A percentile compares a stretch with the other conserved stretches of the same genome.
Evolutionary conservation across 2,329 filamentous ascomycete species (phyloP).

Genomic region (Basipetospora chlamydospora): DNA sequence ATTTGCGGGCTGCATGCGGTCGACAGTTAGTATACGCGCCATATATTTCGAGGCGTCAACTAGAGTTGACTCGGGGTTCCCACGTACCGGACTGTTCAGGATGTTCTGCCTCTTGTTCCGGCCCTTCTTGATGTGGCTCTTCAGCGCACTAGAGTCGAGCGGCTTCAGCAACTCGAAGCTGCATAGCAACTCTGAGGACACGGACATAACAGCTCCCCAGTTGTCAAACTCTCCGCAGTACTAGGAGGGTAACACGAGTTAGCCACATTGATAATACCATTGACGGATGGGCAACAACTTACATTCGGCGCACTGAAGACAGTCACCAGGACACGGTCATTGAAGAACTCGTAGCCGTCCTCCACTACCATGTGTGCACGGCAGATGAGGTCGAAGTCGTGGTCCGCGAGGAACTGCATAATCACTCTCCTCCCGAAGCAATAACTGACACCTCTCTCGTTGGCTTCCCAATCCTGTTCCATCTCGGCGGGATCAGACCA

Average conservation of each 20-base stretch:
- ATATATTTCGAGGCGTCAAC: too few species aligned
- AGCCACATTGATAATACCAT: too few species aligned
- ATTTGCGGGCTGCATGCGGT: constrained; percentile 29
- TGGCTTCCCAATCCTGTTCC: constrained; percentile 96
- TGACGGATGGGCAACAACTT: too few species aligned
- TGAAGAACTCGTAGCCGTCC: constrained; percentile 98
- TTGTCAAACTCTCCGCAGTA: constrained; percentile 99
- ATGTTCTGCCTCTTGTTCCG: constrained; percentile 88
- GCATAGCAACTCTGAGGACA: constrained; percentile 82
- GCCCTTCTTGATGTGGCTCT: constrained; percentile 98
- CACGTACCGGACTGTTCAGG: constrained; percentile 89
- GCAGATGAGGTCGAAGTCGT: constrained; percentile 96
- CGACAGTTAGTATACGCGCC: constrained; percentile 2
- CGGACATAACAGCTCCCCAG: constrained; percentile 98
- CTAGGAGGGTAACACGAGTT: constrained; percentile 30
- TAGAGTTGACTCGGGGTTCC: too few species aligned
- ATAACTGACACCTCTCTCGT: constrained; percentile 92
- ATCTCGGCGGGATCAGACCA: constrained; percentile 98
- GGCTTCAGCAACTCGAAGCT: constrained; percentile 96
- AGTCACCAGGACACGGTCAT: constrained; percentile 83
- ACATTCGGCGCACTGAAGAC: constrained; percentile 97
- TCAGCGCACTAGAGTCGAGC: constrained; percentile 85
- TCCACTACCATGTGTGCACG: constrained; percentile 98
- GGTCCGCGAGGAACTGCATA: constrained; percentile 81
- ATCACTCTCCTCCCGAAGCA: constrained; percentile 98